phyloP scores from a whole-genome alignment of 2,329 filamentous ascomycete species.

The Aspergillus neoniger region DNA sequence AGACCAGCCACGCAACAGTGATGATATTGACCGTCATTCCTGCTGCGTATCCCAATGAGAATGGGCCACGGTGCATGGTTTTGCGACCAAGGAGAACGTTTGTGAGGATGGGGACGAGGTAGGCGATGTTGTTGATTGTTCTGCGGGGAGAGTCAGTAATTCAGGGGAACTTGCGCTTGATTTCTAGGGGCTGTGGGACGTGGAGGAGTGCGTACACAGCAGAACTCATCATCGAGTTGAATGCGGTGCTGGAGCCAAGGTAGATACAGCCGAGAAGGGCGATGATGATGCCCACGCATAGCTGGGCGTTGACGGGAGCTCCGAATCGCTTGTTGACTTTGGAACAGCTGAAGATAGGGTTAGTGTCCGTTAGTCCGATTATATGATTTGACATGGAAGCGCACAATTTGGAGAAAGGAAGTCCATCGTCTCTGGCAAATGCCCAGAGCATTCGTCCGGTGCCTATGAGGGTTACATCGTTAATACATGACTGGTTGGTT shows the following conservation, averaged over 20 bases:
- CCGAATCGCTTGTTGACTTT: slow-evolving; percentile 47
- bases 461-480: slow-evolving; percentile 30
- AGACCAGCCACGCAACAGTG: slow-evolving; percentile 50
- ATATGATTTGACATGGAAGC: neutral
- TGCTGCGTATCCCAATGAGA: slow-evolving; percentile 44
- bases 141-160: slow-evolving; percentile 24
- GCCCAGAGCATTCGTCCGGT: slow-evolving; percentile 62
- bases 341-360: slow-evolving; percentile 38
- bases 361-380: neutral
- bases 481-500: neutral
- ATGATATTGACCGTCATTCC: slow-evolving; percentile 50
- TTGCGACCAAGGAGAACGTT: slow-evolving; percentile 49
- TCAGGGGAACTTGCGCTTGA: neutral
- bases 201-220: slow-evolving; percentile 17
- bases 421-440: slow-evolving; percentile 56
- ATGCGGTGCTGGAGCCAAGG: slow-evolving; percentile 66
- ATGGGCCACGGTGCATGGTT: slow-evolving; percentile 49
- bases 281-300: slow-evolving; percentile 52
- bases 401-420: slow-evolving; percentile 33
- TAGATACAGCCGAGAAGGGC: slow-evolving; percentile 66
- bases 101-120: slow-evolving; percentile 49
- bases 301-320: slow-evolving; percentile 58
- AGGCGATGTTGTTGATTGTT: slow-evolving; percentile 51
- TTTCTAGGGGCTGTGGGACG: no score
- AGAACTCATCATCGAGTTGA: slow-evolving; percentile 54